Conservation (phyloP, 1,139 yeast species). For the Saccharomyces hybrid region DNA sequence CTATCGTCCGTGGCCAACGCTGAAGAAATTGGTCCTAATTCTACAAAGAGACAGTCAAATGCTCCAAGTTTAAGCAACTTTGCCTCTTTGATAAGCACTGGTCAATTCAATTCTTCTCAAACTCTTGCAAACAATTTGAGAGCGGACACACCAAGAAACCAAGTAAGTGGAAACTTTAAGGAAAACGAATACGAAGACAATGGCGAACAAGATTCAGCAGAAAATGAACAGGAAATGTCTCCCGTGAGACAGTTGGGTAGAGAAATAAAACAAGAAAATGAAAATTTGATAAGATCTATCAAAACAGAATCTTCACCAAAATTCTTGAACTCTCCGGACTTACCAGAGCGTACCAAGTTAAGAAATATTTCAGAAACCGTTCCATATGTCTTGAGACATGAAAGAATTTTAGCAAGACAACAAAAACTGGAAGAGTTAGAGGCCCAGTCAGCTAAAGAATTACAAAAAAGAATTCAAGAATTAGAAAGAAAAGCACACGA, state of each 20-base stretch:
- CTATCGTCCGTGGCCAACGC: slow-evolving; percentile 37
- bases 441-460: slow-evolving; percentile 66
- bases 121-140: slow-evolving; percentile 15
- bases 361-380: slow-evolving; percentile 76
- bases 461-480: slow-evolving; percentile 65
- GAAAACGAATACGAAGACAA: slow-evolving; percentile 13
- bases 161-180: neutral
- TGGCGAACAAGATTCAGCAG: slow-evolving; percentile 6
- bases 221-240: slow-evolving; percentile 22
- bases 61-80: slow-evolving; percentile 34
- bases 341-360: slow-evolving; percentile 58
- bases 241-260: slow-evolving; percentile 33
- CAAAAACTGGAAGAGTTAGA: slow-evolving; percentile 73
- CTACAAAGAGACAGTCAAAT: slow-evolving; percentile 24
- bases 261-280: slow-evolving; percentile 34
- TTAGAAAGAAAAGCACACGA: slow-evolving; percentile 70
- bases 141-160: neutral
- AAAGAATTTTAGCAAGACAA: slow-evolving; percentile 64
- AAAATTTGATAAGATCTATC: slow-evolving; percentile 42
- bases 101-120: slow-evolving; percentile 30
- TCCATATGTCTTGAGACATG: slow-evolving; percentile 72
- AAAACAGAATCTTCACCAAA: slow-evolving; percentile 42
- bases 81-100: slow-evolving; percentile 30
- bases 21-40: slow-evolving; percentile 4
- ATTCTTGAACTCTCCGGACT: neutral